A percentile compares a stretch with the other conserved stretches of the same genome.
Conservation (phyloP, 768 basidiomycete species). For the Crucibulum laeve region DNA sequence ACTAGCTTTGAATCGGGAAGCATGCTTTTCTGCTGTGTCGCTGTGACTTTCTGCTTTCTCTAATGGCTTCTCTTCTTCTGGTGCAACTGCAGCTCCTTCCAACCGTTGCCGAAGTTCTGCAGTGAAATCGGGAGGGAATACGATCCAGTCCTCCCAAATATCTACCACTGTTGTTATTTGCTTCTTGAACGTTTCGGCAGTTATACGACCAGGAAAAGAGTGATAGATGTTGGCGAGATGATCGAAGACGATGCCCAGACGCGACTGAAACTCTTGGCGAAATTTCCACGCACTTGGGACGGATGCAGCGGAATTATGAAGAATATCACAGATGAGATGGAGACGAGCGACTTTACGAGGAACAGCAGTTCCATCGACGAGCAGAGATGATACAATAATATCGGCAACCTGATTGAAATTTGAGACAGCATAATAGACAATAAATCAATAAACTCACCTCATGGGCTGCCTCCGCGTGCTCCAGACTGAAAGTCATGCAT, state of each 20-base stretch:
- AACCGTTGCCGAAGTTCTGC: slow-evolving; percentile 67
- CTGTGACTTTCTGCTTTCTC: slow-evolving; percentile 19
- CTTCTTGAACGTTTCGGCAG: slow-evolving; percentile 93
- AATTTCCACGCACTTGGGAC: slow-evolving; percentile 98
- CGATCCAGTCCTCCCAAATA: slow-evolving; percentile 98
- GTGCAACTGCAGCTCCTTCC: slow-evolving; percentile 48
- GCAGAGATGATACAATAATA: slow-evolving; percentile 82
- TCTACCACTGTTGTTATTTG: slow-evolving; percentile 88
- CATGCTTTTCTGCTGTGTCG: slow-evolving; percentile 27
- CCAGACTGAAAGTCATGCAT: slow-evolving; percentile 96
- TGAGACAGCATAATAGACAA: neutral
- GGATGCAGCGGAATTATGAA: slow-evolving; percentile 93
- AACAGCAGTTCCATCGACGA: slow-evolving; percentile 92
- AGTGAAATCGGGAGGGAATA: slow-evolving; percentile 88
- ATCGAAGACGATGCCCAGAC: slow-evolving; percentile 92
- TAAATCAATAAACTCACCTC: slow-evolving; percentile 49
- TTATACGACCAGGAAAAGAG: slow-evolving; percentile 93
- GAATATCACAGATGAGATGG: slow-evolving; percentile 94
- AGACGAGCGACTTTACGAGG: slow-evolving; percentile 95
- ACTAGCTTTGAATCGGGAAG: slow-evolving; percentile 72
- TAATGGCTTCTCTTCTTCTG: slow-evolving; percentile 20
- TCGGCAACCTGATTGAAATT: slow-evolving; percentile 68
- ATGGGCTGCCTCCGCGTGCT: slow-evolving; percentile 92
- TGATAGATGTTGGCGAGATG: slow-evolving; percentile 93
- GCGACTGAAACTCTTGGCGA: slow-evolving; percentile 87